Evolutionary conservation across 176 grass and related monocot genomes (phyloP), one percentile per base, ranked within the genome.

Genomic region (Canna indica): DNA sequence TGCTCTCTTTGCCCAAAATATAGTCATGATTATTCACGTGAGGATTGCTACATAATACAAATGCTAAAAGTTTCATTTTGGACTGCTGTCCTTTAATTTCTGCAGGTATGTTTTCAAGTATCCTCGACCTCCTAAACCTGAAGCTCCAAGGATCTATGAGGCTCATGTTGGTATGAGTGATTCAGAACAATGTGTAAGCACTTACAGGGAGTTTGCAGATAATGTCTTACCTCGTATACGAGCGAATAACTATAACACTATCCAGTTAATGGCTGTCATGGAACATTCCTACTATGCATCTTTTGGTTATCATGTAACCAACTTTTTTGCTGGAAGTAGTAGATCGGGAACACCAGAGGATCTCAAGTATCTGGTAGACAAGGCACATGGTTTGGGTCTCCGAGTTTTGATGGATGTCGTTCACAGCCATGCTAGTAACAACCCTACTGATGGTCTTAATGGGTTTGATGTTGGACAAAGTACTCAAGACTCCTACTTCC

Each of bases 231-330:
- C 93, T n/a, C 88, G 77, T 68, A 90, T 97, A 79, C 73, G 72
- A 64, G 79, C 79, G 66, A 97, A 97, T 73, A 97, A 97, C 48
- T 97, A 97, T 72, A 97, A 92, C 77, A 91, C 88, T 48, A 73
- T 97, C 71, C 93, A 92, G 78, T 65, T 97, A 74, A 97, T 97
- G 93, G 93, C 88, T 22, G 69, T 97, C 34, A 90, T 90, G 93
- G 93, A 97, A 66, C 93, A 97, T 75, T 97, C 93, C 32, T 97
- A 97, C 75, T 97, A 97, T 87, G 93, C 86, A 77, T 97, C 88
- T 71, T 97, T 92, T 73, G 93, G 93, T 29, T 97, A 97, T 81
- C 93, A 97, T 66, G 93, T 97, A 46, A 97, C 93, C 15, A 97
- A 97, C 79, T 97, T 92, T 81, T 97, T 97, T 32, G 93, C 93